Evolutionary conservation across 2,329 filamentous ascomycete species (phyloP), one percentile per base, ranked within the genome.

Genomic region (Sarocladium kiliense): DNA sequence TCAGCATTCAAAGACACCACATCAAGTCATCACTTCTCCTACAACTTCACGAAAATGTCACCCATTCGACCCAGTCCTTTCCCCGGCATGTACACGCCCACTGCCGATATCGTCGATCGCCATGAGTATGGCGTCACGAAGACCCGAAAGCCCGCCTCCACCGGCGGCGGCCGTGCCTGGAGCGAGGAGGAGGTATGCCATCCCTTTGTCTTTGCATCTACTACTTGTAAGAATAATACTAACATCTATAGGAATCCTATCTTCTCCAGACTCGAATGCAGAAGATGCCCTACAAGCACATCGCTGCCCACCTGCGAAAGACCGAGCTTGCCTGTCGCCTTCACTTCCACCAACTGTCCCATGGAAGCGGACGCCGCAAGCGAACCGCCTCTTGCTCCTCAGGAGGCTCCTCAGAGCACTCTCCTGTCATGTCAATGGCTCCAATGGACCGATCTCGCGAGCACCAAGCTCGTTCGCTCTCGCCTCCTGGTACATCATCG

Each of bases 221-320:
- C 12, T 6, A 32, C 6, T 6, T 12, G 12, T 32, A 12, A 49
- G 7, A 42, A 37, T 39, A 18, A 55, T 23, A 42, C 51, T 45
- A 45, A 39, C 32, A 45, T 6, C 54, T 3, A 59, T 60, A 93
- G 89, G 90, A 94, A 74, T 81, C 85, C 56, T 94, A 93, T 69
- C 85, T 94, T 55, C 80, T 94, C 58, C 88, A 91, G 71, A 92
- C 88, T 58, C 87, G 89, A 57, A 82, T 89, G 65, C 88, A 92
- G 65, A 93, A 93, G 74, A 91, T 93, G 85, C 89, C 89, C 1
- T 94, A 94, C 74, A 94, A 93, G 78, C 88, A 93, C 68, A 94
- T 94, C 67, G 89, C 89, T 57, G 83, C 86, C 57, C 87, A 92
- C 64, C 76, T 94, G 62, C 90, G 91, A 74, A 95, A 94, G 77